Base-by-base conservation (phyloP, 495 filamentous ascomycete genomes). In the Peziza echinospora region DNA sequence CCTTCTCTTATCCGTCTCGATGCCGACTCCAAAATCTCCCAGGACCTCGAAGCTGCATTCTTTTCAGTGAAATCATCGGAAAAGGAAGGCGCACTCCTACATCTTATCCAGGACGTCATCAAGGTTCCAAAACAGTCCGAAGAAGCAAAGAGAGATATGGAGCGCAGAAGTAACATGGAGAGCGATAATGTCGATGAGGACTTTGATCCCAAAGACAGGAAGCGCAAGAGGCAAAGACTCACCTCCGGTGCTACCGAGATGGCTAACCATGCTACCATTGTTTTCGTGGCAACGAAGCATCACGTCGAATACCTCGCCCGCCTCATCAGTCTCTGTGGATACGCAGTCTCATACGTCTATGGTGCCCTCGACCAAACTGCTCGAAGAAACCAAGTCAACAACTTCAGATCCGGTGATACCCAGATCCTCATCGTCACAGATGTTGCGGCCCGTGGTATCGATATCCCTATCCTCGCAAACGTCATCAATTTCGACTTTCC, bases 401-500 rank as follows among this genome's bases (percentile, higher is more conserved):
- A 82, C 41, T 97, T 97, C 61, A 67, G 89, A 44, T 70, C 67
- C 7, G 89, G 91, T 19, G 65, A 77, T 43, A 80, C 89, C 0
- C 82, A 89, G 53, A 85, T 97, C 41, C 64, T 97, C 1, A 84
- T 97, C n/a, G 86, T 93, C 25, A 99, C 89, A 5, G 89, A 99
- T 61, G 85, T 99, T 25, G 89, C 91, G 10, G 89, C 89, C 9
- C 71, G 89, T 66, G 89, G 89, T 70, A 91, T 99, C 49, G 89
- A 99, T 76, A 93, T 96, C 51, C 89, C 89, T 0, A 68, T 92
- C 25, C 74, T 99, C 9, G 85, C 84, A 34, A 94, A 99, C 58
- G 89, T 96, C 44, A 89, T 99, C 65, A 96, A 99, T 66, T 99
- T 91, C 66, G 84, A 96, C 51, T 96, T 99, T 56, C 89, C 89